Base-by-base conservation (phyloP, 352 stramenopile genomes). In the Pythium utonaiense region DNA sequence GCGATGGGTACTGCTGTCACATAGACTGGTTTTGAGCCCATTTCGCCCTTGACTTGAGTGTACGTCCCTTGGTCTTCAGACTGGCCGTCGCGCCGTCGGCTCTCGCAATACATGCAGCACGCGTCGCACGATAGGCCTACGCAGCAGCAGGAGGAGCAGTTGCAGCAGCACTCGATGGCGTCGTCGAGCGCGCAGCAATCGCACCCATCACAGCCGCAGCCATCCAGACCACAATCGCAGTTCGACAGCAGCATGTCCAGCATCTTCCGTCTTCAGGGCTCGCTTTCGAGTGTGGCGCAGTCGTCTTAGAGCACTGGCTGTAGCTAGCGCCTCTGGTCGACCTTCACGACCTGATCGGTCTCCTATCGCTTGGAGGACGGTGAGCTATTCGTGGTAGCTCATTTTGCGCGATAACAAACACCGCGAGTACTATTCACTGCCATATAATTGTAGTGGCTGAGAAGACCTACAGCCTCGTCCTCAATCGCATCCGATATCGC, bases 91-190 rank as follows among this genome's bases (percentile, higher is more conserved):
- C 36, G 13, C 3, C 14, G 36, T 44, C 36, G 36, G 13, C 36
- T 44, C 36, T 44, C 51, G 14, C 31, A 57, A 22, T 36, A 57
- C 2, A 19, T 19, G n/a, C 17, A 22, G 51, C 51, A 57, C 7
- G 55, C 34, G 6, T 60, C 52, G 21, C 59, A 66, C 13, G 50
- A 42, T 4, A 60, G 33, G 51, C 54, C 8, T 19, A 31, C 17
- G 21, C 30, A 57, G 34, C 51, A 57, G 12, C 21, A 44, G 30
- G 12, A 44, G 25, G 27, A 57, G 51, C 17, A 22, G 33, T 45
- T 57, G 51, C 30, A 44, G 21, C 25, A 22, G 48, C 27, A 34
- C 48, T 40, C 48, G 48, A 25, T 19, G 10, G 25, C 24, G 9
- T 44, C 36, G 14, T 44, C 36, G 14, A 21, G 7, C 9, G 13